These are phyloP conservation scores for Lepraria neglecta DNA, from an alignment of 495 filamentous ascomycete species.

Conservation along the genomic window DNA sequence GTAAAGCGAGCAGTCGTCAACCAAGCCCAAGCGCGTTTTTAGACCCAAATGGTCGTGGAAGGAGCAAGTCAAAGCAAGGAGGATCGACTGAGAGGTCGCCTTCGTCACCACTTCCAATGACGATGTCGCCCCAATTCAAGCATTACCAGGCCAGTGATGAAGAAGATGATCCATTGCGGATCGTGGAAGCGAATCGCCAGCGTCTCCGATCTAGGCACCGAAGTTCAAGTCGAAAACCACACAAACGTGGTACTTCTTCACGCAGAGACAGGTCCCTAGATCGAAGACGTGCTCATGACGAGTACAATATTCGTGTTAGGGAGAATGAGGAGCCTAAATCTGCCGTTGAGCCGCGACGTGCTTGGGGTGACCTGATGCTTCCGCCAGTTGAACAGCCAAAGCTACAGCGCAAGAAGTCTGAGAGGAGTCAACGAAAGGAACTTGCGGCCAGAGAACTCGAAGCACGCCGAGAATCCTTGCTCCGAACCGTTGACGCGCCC, in stretches of 20 bases:
- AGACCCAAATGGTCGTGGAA: slow-evolving; percentile 41
- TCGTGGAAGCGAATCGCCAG: slow-evolving; percentile 56
- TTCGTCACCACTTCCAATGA: slow-evolving; percentile 72
- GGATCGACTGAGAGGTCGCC: slow-evolving; percentile 62
- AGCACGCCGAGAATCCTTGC: slow-evolving; percentile 75
- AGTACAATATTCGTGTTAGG: slow-evolving; percentile 32
- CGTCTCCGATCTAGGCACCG: slow-evolving; percentile 53
- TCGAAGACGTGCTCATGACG: slow-evolving; percentile 34
- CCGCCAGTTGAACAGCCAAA: slow-evolving; percentile 9
- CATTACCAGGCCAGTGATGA: slow-evolving; percentile 33
- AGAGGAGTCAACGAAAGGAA: slow-evolving; percentile 59
- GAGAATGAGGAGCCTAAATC: slow-evolving; percentile 39
- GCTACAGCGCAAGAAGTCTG: slow-evolving; percentile 29
- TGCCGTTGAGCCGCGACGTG: slow-evolving; percentile 22
- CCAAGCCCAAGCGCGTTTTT: slow-evolving; percentile 44
- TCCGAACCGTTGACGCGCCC: slow-evolving; percentile 68
- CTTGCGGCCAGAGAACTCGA: slow-evolving; percentile 80
- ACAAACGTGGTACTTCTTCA: slow-evolving; percentile 42
- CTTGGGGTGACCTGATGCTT: slow-evolving; percentile 25
- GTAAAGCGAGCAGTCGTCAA: slow-evolving; percentile 41
- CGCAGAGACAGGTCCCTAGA: slow-evolving; percentile 46
- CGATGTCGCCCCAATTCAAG: slow-evolving; percentile 46
- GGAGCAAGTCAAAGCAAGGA: slow-evolving; percentile 46
- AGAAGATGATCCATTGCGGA: slow-evolving; percentile 56
- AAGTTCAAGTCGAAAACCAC: slow-evolving; percentile 54